Conservation (phyloP, 331 rosid genomes). For the Dryas integrifolia region DNA sequence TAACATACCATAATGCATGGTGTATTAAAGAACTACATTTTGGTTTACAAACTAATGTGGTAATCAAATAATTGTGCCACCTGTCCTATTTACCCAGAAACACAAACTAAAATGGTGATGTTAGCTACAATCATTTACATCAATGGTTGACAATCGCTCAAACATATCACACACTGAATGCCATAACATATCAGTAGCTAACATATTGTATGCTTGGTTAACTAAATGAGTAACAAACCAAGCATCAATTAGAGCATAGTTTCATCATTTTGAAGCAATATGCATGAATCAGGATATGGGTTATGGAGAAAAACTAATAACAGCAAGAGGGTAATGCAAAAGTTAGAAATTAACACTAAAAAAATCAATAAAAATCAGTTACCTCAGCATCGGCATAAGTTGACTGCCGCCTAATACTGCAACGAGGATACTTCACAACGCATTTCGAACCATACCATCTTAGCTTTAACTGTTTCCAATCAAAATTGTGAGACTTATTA, state of each 20-base stretch:
- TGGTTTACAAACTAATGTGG: neutral
- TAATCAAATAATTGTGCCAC: neutral
- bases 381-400: slow-evolving; percentile 92
- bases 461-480: slow-evolving; percentile 56
- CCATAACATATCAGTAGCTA: neutral
- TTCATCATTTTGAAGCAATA: neutral
- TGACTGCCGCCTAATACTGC: slow-evolving; percentile 88
- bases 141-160: neutral
- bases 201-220: neutral
- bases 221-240: neutral
- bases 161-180: neutral
- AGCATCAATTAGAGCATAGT: neutral
- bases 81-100: neutral
- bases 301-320: no score
- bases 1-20: slow-evolving; percentile 4
- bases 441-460: slow-evolving; percentile 82
- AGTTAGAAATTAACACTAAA: neutral
- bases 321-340: neutral
- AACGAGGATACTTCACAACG: slow-evolving; percentile 75
- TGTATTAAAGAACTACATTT: neutral
- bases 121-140: neutral
- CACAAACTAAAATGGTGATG: neutral
- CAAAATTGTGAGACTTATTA: neutral
- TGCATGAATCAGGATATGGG: neutral
- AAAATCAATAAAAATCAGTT: slow-evolving; percentile 32